Evolutionary conservation across 306 rosid genomes (phyloP).

Genomic region (Canavalia gladiata): DNA sequence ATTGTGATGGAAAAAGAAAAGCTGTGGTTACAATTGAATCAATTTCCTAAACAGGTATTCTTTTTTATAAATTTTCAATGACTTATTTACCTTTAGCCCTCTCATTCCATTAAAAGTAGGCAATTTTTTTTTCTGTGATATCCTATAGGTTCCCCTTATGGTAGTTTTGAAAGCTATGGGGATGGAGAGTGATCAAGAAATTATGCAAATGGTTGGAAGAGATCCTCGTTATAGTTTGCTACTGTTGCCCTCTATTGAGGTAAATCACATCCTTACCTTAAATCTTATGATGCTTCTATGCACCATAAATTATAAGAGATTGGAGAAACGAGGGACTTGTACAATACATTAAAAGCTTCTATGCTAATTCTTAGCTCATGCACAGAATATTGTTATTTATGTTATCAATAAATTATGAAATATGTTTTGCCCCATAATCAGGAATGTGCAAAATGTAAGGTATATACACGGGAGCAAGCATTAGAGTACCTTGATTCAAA

Average conservation of each 20-base stretch:
- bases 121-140: conserved; percentile 20
- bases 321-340: conserved; percentile 16
- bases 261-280: conserved; percentile 41
- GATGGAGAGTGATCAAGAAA: conserved; percentile 91
- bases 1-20: conserved; percentile 82
- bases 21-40: conserved; percentile 74
- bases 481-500: conserved; percentile 76
- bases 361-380: conserved; percentile 20
- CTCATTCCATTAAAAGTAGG: conserved; percentile 19
- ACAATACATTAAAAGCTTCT: neutral
- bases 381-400: conserved; percentile 21
- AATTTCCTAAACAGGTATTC: conserved; percentile 73
- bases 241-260: conserved; percentile 90
- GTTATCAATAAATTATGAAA: conserved; percentile 28
- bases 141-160: conserved; percentile 76
- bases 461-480: conserved; percentile 78
- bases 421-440: conserved; percentile 52
- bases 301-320: conserved; percentile 8
- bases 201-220: conserved; percentile 90
- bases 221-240: conserved; percentile 82
- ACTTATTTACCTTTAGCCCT: conserved; percentile 26
- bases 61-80: conserved; percentile 31
- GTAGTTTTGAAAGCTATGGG: conserved; percentile 95
- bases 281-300: conserved; percentile 12
- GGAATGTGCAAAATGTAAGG: conserved; percentile 77